Percentiles rank a stretch among this genome's conserved stretches.
These are phyloP conservation scores for Aspergillus unguis DNA, from an alignment of 2,329 filamentous ascomycete genomes.

Conservation along the genomic window DNA sequence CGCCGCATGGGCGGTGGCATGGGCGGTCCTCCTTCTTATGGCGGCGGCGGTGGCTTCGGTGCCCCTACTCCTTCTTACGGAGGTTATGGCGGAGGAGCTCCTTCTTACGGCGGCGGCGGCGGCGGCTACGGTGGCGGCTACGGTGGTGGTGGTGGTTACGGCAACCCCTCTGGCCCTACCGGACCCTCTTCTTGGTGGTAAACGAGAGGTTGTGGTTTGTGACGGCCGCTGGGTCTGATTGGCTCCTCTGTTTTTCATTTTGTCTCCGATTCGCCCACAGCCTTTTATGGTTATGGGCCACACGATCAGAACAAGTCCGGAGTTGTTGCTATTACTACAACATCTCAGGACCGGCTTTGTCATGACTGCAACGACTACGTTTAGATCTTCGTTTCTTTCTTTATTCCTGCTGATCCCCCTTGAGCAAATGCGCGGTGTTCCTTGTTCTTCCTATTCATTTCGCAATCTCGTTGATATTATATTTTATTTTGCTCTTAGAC, in stretches of 20 bases:
- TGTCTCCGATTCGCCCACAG: constrained; percentile 25
- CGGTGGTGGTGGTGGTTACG: constrained; percentile 25
- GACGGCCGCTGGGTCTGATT: constrained; percentile 40
- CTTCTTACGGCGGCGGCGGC: constrained; percentile 30
- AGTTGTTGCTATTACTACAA: constrained; percentile 25
- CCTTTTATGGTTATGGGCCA: constrained; percentile 28
- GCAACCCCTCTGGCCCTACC: constrained; percentile 45
- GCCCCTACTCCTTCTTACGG: constrained; percentile 29
- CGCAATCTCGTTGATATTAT: constrained; percentile 24
- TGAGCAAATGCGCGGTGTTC: constrained; percentile 20
- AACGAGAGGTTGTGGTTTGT: constrained; percentile 38
- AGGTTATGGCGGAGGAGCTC: constrained; percentile 27
- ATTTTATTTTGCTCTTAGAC: constrained; percentile 32
- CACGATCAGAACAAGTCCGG: constrained; percentile 41
- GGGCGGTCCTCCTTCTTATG: constrained; percentile 37
- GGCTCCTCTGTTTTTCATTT: constrained; percentile 26
- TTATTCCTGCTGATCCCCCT: constrained; percentile 24
- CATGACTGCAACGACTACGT: constrained; percentile 45
- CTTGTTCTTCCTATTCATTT: constrained; percentile 26
- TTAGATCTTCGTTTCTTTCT: constrained; percentile 24
- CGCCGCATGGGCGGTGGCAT: constrained; percentile 62
- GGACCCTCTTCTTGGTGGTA: constrained; percentile 54
- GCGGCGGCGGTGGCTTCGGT: constrained; percentile 34
- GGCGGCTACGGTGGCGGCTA: constrained; percentile 34
- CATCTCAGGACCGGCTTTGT: constrained; percentile 42